Evolutionary conservation across 2,329 filamentous ascomycete species (phyloP), one percentile per base, ranked within the genome.

Genomic region (Phyllosticta ampelicida): DNA sequence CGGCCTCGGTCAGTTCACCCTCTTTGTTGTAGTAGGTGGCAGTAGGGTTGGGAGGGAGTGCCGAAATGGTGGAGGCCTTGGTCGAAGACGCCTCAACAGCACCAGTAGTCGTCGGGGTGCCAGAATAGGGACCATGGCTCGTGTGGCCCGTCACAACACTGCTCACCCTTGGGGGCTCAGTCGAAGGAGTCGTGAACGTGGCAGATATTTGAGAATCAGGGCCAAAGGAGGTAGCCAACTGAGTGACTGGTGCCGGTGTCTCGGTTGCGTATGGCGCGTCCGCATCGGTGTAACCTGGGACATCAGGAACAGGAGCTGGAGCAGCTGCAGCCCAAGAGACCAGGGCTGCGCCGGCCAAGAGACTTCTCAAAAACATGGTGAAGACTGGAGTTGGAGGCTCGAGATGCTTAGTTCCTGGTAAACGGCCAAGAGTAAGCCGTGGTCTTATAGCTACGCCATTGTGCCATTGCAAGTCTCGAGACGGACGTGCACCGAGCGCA

Each of bases 1-100:
- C 73, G 1, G 81, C 75, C n/a, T 81, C 74, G 58, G 87, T 81
- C 1, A 91, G 81, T 58, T 79, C 68, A 11, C 89, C 89, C 63
- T 91, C 80, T 8, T 83, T 80, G 9, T 86, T 86, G 68, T 94
- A 94, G 53, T 81, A 80, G 44, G 83, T 86, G 3, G 84, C 85
- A 8, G 80, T 82, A 0, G 80, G 77, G 28, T 80, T 78, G 0
- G 84, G 78, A 10, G 84, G 82, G 0, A 80, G 68, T 0, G 79
- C 74, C 0, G 80, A 72, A 54, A 92, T 79, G 1, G 80, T 80
- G 0, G 81, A 70, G 0, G 80, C 83, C 0, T 85, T 62, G 0
- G 83, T 77, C 0, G 73, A 74, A 2, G 68, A 65, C 30, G 80
- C 86, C 8, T 78, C 80, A 2, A 87, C 70, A 20, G 87, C 88